Base-by-base conservation (phyloP, 164 flowering plant species). In the Nelumbo lutea region DNA sequence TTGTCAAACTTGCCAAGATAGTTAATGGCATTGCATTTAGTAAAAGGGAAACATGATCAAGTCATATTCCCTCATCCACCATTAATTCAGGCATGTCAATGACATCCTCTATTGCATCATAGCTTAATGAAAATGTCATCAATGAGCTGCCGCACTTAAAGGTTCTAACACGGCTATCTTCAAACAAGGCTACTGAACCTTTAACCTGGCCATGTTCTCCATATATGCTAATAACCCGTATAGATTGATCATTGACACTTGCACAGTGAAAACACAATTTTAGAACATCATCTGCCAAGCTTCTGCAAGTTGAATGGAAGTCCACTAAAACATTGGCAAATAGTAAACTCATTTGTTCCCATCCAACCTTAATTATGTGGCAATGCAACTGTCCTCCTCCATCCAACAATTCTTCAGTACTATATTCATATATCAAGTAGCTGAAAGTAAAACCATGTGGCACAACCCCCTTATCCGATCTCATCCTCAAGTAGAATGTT, bases 291-390 rank as follows among this genome's bases (percentile, higher is more conserved):
- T 77, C 90, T 15, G 40, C 42, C 53, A 83, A 68, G 59, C 77
- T 65, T 42, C 84, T 83, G 73, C 88, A 87, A 65, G 83, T 79
- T 41, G 91, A 81, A 67, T 91, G 88, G 66, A 87, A 82, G 73
- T 89, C 95, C 51, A 92, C 93, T 70, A 90, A 77, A 27, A 84
- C 88, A 79, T 90, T 92, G 3, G 84, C 82, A 56, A 86, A 80
- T 77, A 88, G 87, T 27, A 85, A 55, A 72, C 84, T 79, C 1
- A 83, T 75, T 52, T 67, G 76, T 2, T 27, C 65, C 79, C 76
- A 86, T 51, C 92, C 92, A 4, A 55, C 56, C 82, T 86, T 89
- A 52, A 85, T 69, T 13, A 73, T 84, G 61, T 69, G 70, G 63
- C 83, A 80, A 70, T 89, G 97, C 68, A 88, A 53, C 77, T 83